Evolutionary conservation across 2,329 filamentous ascomycete genomes (phyloP).

Genomic region (Fusarium anthophilum): DNA sequence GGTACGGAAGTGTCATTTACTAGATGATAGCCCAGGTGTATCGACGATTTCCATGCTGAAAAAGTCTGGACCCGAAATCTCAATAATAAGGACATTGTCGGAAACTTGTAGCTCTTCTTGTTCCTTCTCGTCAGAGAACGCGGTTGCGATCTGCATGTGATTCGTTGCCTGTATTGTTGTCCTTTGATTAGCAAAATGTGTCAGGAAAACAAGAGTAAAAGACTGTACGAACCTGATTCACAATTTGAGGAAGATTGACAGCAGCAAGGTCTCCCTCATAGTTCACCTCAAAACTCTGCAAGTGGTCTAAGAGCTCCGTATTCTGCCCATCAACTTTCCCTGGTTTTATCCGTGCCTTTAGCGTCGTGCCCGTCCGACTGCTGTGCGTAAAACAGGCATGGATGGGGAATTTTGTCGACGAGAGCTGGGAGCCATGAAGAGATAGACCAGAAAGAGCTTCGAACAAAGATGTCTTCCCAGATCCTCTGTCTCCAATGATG

Average conservation of each 20-base stretch:
- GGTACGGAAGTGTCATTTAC: rapidly evolving
- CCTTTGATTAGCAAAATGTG: rapidly evolving
- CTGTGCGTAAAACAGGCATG: neutral
- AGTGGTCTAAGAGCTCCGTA: neutral
- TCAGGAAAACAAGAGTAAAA: rapidly evolving
- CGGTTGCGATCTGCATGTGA: neutral
- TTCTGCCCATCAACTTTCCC: neutral
- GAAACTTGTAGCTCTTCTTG: neutral
- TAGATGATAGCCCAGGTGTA: neutral
- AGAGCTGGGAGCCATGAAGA: neutral
- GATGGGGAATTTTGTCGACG: neutral
- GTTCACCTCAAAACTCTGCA: neutral
- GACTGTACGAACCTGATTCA: neutral
- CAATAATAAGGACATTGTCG: neutral
- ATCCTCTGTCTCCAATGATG: neutral
- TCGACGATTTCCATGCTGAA: neutral
- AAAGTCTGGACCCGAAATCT: neutral
- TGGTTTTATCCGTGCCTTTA: neutral
- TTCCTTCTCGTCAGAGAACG: neutral
- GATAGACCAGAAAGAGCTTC: neutral
- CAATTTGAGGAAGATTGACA: neutral
- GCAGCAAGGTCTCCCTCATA: neutral
- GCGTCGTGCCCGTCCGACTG: neutral
- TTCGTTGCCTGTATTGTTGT: neutral
- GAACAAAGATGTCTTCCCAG: neutral